These are phyloP conservation scores for Carallia pectinifolia DNA, from an alignment of 345 rosid species.

Conservation along the genomic window DNA sequence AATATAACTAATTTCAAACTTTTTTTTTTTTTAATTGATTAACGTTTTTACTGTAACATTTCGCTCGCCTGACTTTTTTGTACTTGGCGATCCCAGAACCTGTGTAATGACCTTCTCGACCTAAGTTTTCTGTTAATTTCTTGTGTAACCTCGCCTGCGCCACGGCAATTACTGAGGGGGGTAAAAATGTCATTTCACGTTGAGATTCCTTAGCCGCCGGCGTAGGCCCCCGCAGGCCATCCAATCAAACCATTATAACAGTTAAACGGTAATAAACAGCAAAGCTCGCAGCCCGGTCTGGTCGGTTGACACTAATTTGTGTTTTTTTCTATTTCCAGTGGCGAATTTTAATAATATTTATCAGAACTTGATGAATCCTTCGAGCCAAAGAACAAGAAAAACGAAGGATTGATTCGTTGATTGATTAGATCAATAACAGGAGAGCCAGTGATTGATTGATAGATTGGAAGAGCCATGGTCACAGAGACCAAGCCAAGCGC, in stretches of 20 bases:
- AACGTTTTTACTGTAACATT: background rate
- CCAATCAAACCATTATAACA: slow-evolving; percentile 14
- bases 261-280: slow-evolving; percentile 22
- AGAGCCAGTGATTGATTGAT: background rate
- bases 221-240: background rate
- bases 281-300: background rate
- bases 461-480: slow-evolving; percentile 31
- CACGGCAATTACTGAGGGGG: slow-evolving; percentile 1
- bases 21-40: background rate
- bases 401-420: background rate
- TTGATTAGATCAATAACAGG: background rate
- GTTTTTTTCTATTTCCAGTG: slow-evolving; percentile 40
- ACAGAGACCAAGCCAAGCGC: slow-evolving; percentile 41
- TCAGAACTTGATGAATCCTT: background rate
- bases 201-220: background rate
- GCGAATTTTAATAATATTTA: slow-evolving; percentile 31
- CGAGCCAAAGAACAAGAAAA: background rate
- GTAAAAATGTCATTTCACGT: slow-evolving; percentile 1
- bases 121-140: background rate
- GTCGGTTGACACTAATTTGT: background rate
- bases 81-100: background rate
- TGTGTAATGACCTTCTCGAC: background rate
- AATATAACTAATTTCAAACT: too few relatives aligned
- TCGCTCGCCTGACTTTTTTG: background rate
- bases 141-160: background rate